phyloP scores from a whole-genome alignment of 2,329 filamentous ascomycete species.

The Trichoderma citrinoviride region DNA sequence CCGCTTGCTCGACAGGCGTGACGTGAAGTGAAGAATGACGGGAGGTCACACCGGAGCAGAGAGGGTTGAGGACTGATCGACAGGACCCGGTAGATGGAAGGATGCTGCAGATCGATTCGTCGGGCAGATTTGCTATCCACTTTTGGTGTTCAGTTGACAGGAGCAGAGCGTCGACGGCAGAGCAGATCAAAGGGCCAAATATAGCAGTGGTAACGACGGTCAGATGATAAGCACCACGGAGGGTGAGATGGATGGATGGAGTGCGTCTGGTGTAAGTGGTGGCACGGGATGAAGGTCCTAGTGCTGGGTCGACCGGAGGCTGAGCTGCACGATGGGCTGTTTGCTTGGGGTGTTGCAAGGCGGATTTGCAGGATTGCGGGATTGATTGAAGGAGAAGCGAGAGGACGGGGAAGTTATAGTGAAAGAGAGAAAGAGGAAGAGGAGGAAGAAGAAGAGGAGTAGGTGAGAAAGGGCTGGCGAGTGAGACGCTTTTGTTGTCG shows the following conservation, averaged over 20 bases:
- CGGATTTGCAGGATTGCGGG: background rate
- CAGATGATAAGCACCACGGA: slow-evolving; percentile 14
- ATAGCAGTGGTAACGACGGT: slow-evolving; percentile 10
- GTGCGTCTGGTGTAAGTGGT: slow-evolving; percentile 15
- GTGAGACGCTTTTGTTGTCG: slow-evolving; percentile 27
- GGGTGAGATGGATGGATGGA: slow-evolving; percentile 11
- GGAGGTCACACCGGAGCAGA: slow-evolving; percentile 6
- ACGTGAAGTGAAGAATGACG: background rate
- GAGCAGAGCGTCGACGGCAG: background rate
- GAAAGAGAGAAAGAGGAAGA: background rate
- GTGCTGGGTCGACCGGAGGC: slow-evolving; percentile 17
- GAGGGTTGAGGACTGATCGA: slow-evolving; percentile 20
- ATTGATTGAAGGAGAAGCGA: background rate
- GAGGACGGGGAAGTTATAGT: background rate
- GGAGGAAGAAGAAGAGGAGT: background rate
- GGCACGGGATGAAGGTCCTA: slow-evolving; percentile 20
- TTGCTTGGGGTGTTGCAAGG: slow-evolving; percentile 1
- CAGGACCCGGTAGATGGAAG: slow-evolving; percentile 20
- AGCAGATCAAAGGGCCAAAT: background rate
- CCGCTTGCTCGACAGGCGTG: slow-evolving; percentile 7
- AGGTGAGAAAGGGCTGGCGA: background rate
- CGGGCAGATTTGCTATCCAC: slow-evolving; percentile 2
- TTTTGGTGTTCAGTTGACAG: slow-evolving; percentile 11
- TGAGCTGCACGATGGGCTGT: background rate
- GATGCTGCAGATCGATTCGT: slow-evolving; percentile 20